Base-by-base conservation (phyloP, 495 filamentous ascomycete species). In the Corynascus novoguineensis region DNA sequence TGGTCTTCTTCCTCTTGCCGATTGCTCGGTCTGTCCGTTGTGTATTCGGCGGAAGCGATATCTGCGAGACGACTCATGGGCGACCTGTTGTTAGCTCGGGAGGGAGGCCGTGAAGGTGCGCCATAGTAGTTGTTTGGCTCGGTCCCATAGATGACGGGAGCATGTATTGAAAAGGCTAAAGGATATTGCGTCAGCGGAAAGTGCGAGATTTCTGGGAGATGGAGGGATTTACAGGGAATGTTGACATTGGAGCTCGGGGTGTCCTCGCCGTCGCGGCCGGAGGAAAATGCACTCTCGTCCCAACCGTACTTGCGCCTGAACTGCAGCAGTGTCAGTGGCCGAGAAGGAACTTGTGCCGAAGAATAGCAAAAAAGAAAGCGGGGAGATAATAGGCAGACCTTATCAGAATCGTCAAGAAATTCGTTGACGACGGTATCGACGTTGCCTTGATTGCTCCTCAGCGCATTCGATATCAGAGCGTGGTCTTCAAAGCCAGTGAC, bases 51-150 rank as follows among this genome's bases (percentile, higher is more conserved):
- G 24, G 64, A 41, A 34, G 67, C 67, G 56, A 71, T 50, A 47
- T 77, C 70, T 50, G 72, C 66, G 31, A 75, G 57, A 48, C 67
- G 73, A 62, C 66, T 68, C 35, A 80, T 62, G 7, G 74, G 73
- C 15, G 75, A 76, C 49, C 70, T 64, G 54, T 75, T 81, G 60
- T 82, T 85, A 5, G 81, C 72, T 67, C 84, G 71, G 8, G 87
- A 89, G 1, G 87, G 86, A 45, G 87, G 87, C 49, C 87, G 82
- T 11, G 88, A 85, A 0, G 83, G 84, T 45, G 84, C 80, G 28
- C 74, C 66, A 49, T 75, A 68, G 12, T 24, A 37, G 31, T 22
- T 50, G 21, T 6, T 29, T 15, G 31, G 31, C 47, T 35, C 29
- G 47, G 47, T 50, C 11, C 44, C 44, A 27, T 47, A 47, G 15